Evolutionary conservation across 75 land plant species (phyloP).

Genomic region (Gnetum montanum): DNA sequence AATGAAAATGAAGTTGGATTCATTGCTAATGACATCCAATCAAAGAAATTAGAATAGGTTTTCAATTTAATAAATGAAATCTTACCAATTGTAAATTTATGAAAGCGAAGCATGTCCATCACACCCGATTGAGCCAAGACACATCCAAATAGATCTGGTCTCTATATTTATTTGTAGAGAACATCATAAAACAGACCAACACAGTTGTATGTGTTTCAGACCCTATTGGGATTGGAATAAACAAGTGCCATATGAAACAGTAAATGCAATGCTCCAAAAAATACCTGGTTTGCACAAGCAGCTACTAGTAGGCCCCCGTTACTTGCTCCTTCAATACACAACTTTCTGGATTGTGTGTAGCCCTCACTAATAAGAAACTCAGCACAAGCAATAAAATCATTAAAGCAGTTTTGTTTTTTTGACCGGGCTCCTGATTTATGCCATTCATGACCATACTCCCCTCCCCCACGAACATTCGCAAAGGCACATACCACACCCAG

Average conservation of each 20-base stretch:
- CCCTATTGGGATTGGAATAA: no score
- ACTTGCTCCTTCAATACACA: conserved; percentile 44
- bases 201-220: no score
- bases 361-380: conserved; percentile 25
- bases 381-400: conserved; percentile 15
- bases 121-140: conserved; percentile 16
- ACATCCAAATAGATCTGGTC: conserved; percentile 20
- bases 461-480: conserved; percentile 19
- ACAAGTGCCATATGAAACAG: no score
- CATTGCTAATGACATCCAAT: no score
- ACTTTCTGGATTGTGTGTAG: conserved; percentile 32
- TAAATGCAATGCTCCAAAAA: no score
- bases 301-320: conserved; percentile 24
- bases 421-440: conserved; percentile 15
- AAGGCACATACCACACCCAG: conserved; percentile 8
- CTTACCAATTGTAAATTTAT: conserved; percentile 18
- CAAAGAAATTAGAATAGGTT: no score
- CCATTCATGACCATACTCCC: conserved; percentile 19
- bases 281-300: conserved; percentile 9
- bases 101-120: conserved; percentile 21
- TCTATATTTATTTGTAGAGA: background rate
- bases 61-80: background rate
- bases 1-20: no score
- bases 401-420: conserved; percentile 15
- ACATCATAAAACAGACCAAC: background rate